Conservation (phyloP, 805 yeast genomes). For the Wickerhamiella domercqiae region DNA sequence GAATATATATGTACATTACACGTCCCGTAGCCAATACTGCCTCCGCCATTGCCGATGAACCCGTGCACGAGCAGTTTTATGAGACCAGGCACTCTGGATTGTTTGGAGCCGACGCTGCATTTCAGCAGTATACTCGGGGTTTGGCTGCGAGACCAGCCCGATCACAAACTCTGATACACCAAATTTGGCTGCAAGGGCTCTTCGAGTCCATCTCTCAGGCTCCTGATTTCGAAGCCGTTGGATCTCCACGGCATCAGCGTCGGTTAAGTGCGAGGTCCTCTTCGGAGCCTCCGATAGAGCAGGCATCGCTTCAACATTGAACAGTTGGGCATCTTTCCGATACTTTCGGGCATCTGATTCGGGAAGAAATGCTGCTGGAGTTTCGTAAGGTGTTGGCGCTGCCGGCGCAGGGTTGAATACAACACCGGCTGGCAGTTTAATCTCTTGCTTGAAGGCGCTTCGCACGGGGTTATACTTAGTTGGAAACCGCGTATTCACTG, state of each 20-base stretch:
- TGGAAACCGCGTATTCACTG: conserved; percentile 28
- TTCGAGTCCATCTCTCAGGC: conserved; percentile 50
- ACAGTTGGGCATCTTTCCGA: conserved; percentile 17
- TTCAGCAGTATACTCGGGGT: conserved; percentile 27
- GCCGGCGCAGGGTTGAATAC: conserved; percentile 52
- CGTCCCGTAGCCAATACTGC: conserved; percentile 48
- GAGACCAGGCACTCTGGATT: conserved; percentile 37
- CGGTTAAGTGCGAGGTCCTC: conserved; percentile 40
- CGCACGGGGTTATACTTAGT: conserved; percentile 44
- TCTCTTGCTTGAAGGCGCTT: conserved; percentile 53
- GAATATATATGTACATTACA: conserved; percentile 18
- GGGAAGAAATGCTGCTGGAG: conserved; percentile 62
- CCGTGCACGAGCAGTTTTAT: conserved; percentile 33
- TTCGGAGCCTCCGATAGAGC: conserved; percentile 23
- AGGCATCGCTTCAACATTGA: conserved; percentile 23
- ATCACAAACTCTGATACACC: conserved; percentile 38
- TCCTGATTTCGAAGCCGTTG: conserved; percentile 37
- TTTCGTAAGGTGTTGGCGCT: conserved; percentile 36
- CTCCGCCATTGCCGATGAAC: conserved; percentile 44
- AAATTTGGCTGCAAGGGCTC: conserved; percentile 44
- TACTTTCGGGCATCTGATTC: conserved; percentile 37
- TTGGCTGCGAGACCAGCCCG: conserved; percentile 33
- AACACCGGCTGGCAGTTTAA: conserved; percentile 42
- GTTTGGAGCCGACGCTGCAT: conserved; percentile 33
- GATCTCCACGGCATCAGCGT: conserved; percentile 43